Evolutionary conservation across 2,329 filamentous ascomycete species (phyloP), one percentile per base, ranked within the genome.

Genomic region (Aspergillus neoniger): DNA sequence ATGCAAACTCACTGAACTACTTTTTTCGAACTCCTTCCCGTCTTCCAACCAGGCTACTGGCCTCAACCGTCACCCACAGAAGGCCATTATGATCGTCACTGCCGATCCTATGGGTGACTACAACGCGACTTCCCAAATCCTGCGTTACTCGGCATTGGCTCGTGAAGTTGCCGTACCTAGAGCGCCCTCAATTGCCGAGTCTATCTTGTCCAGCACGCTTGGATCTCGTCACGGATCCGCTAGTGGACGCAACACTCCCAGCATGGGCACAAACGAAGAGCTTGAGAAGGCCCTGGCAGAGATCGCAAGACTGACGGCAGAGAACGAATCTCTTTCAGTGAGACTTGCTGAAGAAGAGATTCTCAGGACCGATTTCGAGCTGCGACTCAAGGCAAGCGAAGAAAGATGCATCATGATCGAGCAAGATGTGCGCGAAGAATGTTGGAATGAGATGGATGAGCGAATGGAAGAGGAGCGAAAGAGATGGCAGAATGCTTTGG

Each of bases 61-160:
- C 21, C 68, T 72, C 75, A 81, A 83, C 14, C 86, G 88, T 15
- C 86, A 87, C 64, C 90, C 92, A 0, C 95, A 98, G 73, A 93
- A 90, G 70, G 93, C 89, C 1, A 87, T 96, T 69, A 98, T 99
- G 93, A 90, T 99, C 59, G 94, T 98, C 15, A 96, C 94, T 0
- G 95, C 94, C 3, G 94, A 99, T 70, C 91, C 95, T 0, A 79
- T 91, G 12, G 94, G 95, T 39, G 95, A 99, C 76, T 97, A 93
- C 81, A 98, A 98, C 72, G 92, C 95, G 12, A 99, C 95, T 0
- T 96, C 91, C 5, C 95, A 98, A 72, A 98, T 99, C 63, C 82
- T 99, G 1, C 88, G 94, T 17, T 99, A 99, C 78, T 95, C 91
- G 21, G 94, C 95, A 0, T 84, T 99, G 4, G 95, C 95, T 0